Base-by-base conservation (phyloP, 495 filamentous ascomycete genomes). In the Tuber calosporum region DNA sequence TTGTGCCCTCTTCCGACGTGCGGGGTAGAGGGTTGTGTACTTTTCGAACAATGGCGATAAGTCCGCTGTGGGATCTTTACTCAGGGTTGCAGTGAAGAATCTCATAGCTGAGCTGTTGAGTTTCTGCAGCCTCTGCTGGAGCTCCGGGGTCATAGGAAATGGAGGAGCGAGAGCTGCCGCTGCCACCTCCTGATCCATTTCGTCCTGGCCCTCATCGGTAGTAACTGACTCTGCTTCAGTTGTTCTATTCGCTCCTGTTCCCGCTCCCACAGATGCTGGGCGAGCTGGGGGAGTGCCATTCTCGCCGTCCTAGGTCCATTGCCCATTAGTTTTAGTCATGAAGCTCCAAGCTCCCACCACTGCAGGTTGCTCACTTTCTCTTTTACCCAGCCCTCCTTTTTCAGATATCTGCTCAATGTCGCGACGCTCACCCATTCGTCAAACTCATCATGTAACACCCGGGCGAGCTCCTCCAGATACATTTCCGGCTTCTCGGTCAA, bases 41-140 rank as follows among this genome's bases (percentile, higher is more conserved):
- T 62, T 62, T 62, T 62, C 53, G 26, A 62, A 62, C 26, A 62
- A 62, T 62, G 53, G 26, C 13, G 53, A 62, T 30, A 62, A 11
- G 53, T 62, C 53, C 19, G 53, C 53, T 34, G 53, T 34, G 53
- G 53, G 53, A 62, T 62, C 53, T 30, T 34, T 62, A 19, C 26
- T 62, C 26, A 62, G 7, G 26, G 53, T 62, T 30, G 53, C 53
- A 5, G 26, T 62, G 15, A 62, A 62, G 53, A 34, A 62, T 26
- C 53, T 62, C 53, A 62, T 62, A 3, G 53, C 53, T 30, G 26
- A 62, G 53, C 34, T 62, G 53, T 62, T 62, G 53, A 62, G 53
- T 62, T 62, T 62, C 53, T 62, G 53, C 53, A 62, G 53, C 53
- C 53, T 62, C 34, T 62, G 53, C 53, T 62, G 53, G 53, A 62